Evolutionary conservation across 345 rosid genomes (phyloP), one percentile per base, ranked within the genome.

Genomic region (Cardamine chenopodiifolia): DNA sequence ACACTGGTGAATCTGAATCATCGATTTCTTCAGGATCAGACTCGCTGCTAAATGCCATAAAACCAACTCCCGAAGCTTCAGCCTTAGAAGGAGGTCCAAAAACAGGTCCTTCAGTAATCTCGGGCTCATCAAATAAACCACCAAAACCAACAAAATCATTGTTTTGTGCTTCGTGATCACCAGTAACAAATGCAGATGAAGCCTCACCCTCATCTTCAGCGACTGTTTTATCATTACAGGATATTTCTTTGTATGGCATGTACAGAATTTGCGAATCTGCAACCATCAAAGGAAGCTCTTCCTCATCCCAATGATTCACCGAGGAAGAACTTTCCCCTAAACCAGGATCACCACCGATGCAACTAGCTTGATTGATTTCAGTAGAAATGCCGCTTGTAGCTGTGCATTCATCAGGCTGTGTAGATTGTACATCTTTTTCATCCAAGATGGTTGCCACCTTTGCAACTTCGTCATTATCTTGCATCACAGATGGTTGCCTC

Each of bases 1-100:
- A 90, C 68, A 92, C 96, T 0, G 95, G 93, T 71, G 95, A 87
- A 82, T 86, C 85, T 19, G 92, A 79, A 80, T 96, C 74, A 84
- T 90, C 98, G 68, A 96, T 96, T 79, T 96, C 95, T 71, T 86
- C 95, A 13, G 96, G 95, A 80, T 96, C 99, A 71, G 99, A 92
- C 25, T 89, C 99, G 63, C 98, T 90, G 79, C 77, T 79, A 68
- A 72, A 84, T 1, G 85, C 84, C 53, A 71, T 66, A 78, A 86
- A 78, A 79, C 92, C 78, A 73, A 84, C 80, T 66, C 74, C 85
- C 25, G 82, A 79, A 45, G 80, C 70, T 68, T 85, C 92, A 77
- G 73, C 73, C 73, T 75, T 76, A 55, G 85, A 82, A 74, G 90
- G 83, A 22, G 97, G 88, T 73, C 90, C 87, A 6, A 48, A 71